Evolutionary conservation across 192 early-diverging fungal genomes (phyloP).

Genomic region (Kickxella alabastrina): DNA sequence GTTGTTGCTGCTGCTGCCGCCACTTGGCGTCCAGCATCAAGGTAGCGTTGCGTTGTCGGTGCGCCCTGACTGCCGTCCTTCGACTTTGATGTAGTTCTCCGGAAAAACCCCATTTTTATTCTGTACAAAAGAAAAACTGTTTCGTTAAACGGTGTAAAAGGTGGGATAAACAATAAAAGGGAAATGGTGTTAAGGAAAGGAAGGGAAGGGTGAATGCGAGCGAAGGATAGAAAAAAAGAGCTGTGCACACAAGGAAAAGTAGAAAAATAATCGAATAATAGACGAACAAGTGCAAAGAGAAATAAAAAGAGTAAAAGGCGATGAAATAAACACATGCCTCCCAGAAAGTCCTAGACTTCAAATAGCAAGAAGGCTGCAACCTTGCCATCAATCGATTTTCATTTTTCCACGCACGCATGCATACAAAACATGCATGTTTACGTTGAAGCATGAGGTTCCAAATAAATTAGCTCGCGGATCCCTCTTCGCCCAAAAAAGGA

Average conservation of each 20-base stretch:
- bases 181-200: background rate
- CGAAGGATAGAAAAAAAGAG: background rate
- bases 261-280: background rate
- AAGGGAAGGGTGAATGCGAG: background rate
- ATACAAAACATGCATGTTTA: too few species aligned
- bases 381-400: too few species aligned
- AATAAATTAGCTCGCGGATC: too few species aligned
- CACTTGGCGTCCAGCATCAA: conserved; percentile 30
- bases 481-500: too few species aligned
- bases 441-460: too few species aligned
- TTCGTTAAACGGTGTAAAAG: background rate
- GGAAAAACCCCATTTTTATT: conserved; percentile 20
- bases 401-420: too few species aligned
- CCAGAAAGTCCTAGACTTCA: too few species aligned
- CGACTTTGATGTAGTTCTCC: conserved; percentile 25
- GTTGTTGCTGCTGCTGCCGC: conserved; percentile 11
- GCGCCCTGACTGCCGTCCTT: conserved; percentile 14
- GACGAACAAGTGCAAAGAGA: background rate
- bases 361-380: too few species aligned
- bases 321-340: background rate
- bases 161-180: background rate
- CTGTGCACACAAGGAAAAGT: background rate
- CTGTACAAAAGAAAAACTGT: background rate
- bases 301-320: background rate
- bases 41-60: conserved; percentile 16